These are phyloP conservation scores for Ogataea methylovora DNA, from an alignment of 805 yeast species.

Conservation along the genomic window DNA sequence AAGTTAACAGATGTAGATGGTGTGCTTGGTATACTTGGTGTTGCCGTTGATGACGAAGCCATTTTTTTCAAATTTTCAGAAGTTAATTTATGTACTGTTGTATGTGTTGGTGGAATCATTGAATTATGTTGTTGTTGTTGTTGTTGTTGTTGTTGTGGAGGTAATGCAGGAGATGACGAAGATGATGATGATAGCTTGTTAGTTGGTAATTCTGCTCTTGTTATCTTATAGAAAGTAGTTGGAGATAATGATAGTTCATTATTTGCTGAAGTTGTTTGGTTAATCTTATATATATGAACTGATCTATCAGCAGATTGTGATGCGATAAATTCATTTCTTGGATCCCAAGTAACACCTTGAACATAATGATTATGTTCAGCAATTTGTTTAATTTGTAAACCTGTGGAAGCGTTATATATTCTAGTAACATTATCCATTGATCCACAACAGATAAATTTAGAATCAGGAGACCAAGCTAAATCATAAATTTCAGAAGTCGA, in stretches of 20 bases:
- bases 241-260: conserved; percentile 27
- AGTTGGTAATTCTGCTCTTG: conserved; percentile 52
- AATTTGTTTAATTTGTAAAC: conserved; percentile 49
- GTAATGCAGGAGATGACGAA: neutral
- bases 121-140: neutral
- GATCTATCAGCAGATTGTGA: conserved; percentile 89
- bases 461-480: conserved; percentile 87
- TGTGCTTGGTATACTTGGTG: conserved; percentile 1
- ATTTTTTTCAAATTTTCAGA: conserved; percentile 14
- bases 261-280: conserved; percentile 6
- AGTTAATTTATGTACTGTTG: conserved; percentile 7
- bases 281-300: conserved; percentile 58
- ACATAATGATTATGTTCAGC: conserved; percentile 82
- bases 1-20: conserved; percentile 7
- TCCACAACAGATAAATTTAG: conserved; percentile 71
- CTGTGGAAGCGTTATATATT: conserved; percentile 51
- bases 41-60: conserved; percentile 3
- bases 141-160: conserved; percentile 1
- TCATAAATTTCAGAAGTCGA: conserved; percentile 80
- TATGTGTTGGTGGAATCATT: conserved; percentile 2
- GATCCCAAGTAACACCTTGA: conserved; percentile 97
- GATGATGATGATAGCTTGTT: conserved; percentile 5
- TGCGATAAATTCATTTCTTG: conserved; percentile 64
- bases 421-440: conserved; percentile 85
- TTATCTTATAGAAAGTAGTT: conserved; percentile 38